Evolutionary conservation across 768 basidiomycete genomes (phyloP).

Genomic region (Asterophora lycoperdoides): DNA sequence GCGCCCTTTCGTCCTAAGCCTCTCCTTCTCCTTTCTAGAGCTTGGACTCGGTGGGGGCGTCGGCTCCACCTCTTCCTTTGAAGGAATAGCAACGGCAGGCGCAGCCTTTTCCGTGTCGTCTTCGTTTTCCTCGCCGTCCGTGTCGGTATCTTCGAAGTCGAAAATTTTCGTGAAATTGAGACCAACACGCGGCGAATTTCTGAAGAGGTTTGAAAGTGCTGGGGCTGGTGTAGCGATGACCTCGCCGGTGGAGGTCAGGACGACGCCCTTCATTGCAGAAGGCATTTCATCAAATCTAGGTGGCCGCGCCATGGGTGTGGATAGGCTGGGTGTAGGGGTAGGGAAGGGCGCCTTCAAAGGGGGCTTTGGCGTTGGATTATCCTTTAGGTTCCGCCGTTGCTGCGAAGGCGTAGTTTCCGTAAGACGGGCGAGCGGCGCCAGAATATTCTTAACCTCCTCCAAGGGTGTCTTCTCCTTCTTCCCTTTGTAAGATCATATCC

Average conservation of each 20-base stretch:
- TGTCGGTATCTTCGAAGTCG: constrained; percentile 43
- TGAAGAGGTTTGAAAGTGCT: constrained; percentile 64
- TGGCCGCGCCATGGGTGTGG: constrained; percentile 39
- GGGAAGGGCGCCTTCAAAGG: constrained; percentile 21
- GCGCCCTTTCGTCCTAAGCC: constrained; percentile 19
- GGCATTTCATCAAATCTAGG: constrained; percentile 31
- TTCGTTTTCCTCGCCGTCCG: constrained; percentile 27
- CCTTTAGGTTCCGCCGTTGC: constrained; percentile 20
- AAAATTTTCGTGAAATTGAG: constrained; percentile 79
- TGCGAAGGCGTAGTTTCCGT: constrained; percentile 23
- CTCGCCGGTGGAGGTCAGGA: constrained; percentile 77
- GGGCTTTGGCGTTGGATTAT: constrained; percentile 24
- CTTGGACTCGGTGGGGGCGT: constrained; percentile 47
- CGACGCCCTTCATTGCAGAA: constrained; percentile 72
- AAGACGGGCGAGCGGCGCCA: constrained; percentile 42
- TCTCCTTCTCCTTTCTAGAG: constrained; percentile 40
- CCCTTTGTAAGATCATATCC: constrained; percentile 21
- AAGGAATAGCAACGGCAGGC: constrained; percentile 19
- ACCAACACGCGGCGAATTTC: constrained; percentile 63
- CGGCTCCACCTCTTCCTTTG: constrained; percentile 20
- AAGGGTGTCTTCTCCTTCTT: constrained; percentile 56
- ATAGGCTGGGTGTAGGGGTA: constrained; percentile 25
- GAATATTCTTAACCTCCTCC: constrained; percentile 73
- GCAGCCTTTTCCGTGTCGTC: constrained; percentile 12
- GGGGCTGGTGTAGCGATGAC: constrained; percentile 68